phyloP scores from a whole-genome alignment of 2,329 filamentous ascomycete genomes.

The Scleromitrula shiraiana region DNA sequence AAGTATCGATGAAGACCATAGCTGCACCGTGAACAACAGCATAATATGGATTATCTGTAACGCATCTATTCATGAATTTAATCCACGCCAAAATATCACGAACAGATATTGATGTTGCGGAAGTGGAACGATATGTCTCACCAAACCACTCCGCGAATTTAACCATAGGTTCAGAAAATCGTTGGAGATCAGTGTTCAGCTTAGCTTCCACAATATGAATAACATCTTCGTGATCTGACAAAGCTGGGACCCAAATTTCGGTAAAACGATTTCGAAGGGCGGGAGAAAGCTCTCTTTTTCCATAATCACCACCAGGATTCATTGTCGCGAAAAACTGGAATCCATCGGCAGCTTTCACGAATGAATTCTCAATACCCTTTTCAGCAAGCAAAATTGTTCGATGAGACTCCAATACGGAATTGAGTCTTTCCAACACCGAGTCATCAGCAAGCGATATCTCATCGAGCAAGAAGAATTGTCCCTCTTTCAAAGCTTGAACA shows the following conservation, averaged over 20 bases:
- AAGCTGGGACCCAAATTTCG: constrained; percentile 92
- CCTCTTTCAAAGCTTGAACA: constrained; percentile 85
- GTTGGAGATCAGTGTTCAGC: constrained; percentile 46
- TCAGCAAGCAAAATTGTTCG: constrained; percentile 84
- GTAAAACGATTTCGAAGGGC: constrained; percentile 94
- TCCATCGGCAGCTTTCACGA: constrained; percentile 63
- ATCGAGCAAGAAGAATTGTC: constrained; percentile 86
- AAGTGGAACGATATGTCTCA: constrained; percentile 64
- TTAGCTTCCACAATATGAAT: constrained; percentile 79
- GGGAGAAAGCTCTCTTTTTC: constrained; percentile 93
- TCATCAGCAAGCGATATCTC: constrained; percentile 98
- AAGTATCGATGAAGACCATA: constrained; percentile 90
- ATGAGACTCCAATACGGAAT: constrained; percentile 88
- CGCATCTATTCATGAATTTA: constrained; percentile 69
- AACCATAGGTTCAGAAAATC: constrained; percentile 63
- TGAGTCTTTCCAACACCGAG: constrained; percentile 89
- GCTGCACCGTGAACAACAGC: constrained; percentile 76
- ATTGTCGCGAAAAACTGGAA: constrained; percentile 98
- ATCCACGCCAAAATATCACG: constrained; percentile 92
- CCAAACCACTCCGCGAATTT: constrained; percentile 93
- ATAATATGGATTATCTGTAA: constrained; percentile 36
- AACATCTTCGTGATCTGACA: constrained; percentile 80
- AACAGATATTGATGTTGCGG: constrained; percentile 74
- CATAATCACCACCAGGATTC: constrained; percentile 98
- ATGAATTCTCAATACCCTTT: constrained; percentile 79